Conservation (phyloP, 1,139 yeast species). For the Yamadazyma jaroonii region DNA sequence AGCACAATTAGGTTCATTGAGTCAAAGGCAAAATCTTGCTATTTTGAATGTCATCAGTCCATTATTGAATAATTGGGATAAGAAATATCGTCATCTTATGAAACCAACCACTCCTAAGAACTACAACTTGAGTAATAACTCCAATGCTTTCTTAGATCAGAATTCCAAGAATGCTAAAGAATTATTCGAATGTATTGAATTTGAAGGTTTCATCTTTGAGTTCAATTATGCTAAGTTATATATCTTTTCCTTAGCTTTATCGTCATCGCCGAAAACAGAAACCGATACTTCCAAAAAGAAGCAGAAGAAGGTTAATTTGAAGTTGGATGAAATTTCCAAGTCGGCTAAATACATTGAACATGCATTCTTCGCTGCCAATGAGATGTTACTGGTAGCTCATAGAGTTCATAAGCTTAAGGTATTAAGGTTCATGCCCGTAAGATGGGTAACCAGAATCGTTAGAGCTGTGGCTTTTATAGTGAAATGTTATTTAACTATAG, state of each 20-base stretch:
- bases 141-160: constrained; percentile 31
- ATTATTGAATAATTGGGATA: constrained; percentile 74
- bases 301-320: constrained; percentile 31
- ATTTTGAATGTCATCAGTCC: constrained; percentile 73
- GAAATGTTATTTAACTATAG: constrained; percentile 72
- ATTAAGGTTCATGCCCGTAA: constrained; percentile 77
- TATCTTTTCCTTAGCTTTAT: constrained; percentile 79
- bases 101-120: constrained; percentile 40
- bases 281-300: constrained; percentile 16
- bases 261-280: constrained; percentile 35
- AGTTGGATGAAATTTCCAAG: constrained; percentile 67
- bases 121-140: constrained; percentile 24
- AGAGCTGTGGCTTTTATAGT: constrained; percentile 89
- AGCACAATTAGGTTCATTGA: constrained; percentile 51
- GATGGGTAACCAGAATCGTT: constrained; percentile 89
- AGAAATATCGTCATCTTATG: constrained; percentile 55
- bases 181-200: constrained; percentile 46
- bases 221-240: constrained; percentile 81
- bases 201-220: constrained; percentile 76
- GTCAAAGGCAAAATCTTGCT: constrained; percentile 67
- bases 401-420: constrained; percentile 64
- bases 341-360: constrained; percentile 76
- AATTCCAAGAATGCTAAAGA: constrained; percentile 39
- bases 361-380: constrained; percentile 84
- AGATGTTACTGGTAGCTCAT: constrained; percentile 68